These are phyloP conservation scores for Cercospora nicotianae DNA, from an alignment of 2,329 filamentous ascomycete genomes.

Conservation along the genomic window DNA sequence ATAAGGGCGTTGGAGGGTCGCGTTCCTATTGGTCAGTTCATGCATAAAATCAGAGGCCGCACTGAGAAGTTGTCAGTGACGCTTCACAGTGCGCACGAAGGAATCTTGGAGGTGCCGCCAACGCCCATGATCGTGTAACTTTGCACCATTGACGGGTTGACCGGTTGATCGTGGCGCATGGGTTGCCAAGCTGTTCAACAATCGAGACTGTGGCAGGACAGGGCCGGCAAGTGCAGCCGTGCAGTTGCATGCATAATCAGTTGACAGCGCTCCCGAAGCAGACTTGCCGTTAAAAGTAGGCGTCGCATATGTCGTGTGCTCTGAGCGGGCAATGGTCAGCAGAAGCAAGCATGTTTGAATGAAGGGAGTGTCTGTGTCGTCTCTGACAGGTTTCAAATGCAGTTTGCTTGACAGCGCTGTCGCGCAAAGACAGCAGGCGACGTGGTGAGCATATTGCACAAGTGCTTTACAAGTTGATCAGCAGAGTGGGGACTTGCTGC, in stretches of 20 bases:
- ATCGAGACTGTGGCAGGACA: neutral
- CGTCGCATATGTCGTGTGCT: neutral
- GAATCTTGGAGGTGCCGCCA: neutral
- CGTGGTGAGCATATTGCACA: neutral
- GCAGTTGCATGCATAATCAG: neutral
- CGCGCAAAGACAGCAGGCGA: neutral
- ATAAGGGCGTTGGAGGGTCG: constrained; percentile 3
- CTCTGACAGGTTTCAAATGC: neutral
- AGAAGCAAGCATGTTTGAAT: neutral
- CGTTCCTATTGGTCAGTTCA: constrained; percentile 12
- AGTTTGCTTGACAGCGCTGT: neutral
- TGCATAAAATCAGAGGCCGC: constrained; percentile 11
- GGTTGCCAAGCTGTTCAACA: neutral
- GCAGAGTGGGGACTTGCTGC: neutral
- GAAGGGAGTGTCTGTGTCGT: neutral
- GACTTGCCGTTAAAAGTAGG: neutral
- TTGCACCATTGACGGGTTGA: neutral
- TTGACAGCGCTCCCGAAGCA: neutral
- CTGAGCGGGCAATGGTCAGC: neutral
- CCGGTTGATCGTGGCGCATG: neutral
- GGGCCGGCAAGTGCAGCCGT: neutral
- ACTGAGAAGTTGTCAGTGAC: constrained; percentile 18
- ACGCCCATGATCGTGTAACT: neutral
- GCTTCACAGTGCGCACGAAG: constrained; percentile 13
- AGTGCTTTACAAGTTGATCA: neutral